These are phyloP conservation scores for Eucalyptus guilfoylei DNA, from an alignment of 345 rosid species.

Conservation along the genomic window DNA sequence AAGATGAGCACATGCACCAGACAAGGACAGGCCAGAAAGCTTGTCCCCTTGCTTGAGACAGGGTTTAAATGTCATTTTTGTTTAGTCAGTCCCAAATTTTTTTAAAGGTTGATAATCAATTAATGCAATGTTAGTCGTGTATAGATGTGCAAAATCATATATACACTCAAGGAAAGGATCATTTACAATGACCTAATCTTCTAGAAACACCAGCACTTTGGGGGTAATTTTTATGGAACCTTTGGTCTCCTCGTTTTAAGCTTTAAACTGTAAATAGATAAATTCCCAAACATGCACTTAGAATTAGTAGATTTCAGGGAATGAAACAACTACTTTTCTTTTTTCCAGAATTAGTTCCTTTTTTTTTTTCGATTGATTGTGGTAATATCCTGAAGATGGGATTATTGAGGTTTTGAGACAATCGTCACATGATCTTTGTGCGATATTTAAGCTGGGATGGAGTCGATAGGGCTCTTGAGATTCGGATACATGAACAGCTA, in stretches of 20 bases:
- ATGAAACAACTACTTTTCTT: background rate
- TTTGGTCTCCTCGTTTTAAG: background rate
- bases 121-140: background rate
- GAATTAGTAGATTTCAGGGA: background rate
- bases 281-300: background rate
- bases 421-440: background rate
- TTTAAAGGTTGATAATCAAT: background rate
- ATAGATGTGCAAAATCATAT: background rate
- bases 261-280: background rate
- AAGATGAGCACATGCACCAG: background rate
- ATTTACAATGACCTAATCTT: background rate
- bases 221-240: background rate
- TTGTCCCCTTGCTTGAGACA: constrained; percentile 53
- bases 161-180: background rate
- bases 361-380: background rate
- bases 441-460: background rate
- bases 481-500: background rate
- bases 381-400: background rate
- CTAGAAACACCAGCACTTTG: background rate
- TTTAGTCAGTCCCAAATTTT: background rate
- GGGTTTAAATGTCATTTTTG: background rate
- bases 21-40: constrained; percentile 15
- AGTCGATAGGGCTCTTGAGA: background rate
- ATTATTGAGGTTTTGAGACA: background rate
- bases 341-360: background rate